phyloP scores from a whole-genome alignment of 768 basidiomycete species.

The Serendipita indica region DNA sequence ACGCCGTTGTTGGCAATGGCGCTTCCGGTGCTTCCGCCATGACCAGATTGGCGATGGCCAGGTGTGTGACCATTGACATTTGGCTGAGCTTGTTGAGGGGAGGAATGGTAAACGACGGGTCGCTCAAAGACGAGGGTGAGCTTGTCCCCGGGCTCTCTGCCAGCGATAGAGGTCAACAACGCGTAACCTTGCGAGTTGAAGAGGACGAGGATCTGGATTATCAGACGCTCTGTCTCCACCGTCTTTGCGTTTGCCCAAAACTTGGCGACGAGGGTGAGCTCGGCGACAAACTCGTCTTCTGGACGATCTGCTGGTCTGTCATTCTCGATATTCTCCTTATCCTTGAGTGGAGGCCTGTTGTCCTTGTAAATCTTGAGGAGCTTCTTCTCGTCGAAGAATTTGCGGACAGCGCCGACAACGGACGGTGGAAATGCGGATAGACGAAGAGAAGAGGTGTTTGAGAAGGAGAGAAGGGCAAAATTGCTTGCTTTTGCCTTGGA shows the following conservation, averaged over 20 bases:
- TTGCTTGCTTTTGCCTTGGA: constrained; percentile 22
- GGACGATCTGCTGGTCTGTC: constrained; percentile 14
- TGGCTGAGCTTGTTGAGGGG: constrained; percentile 22
- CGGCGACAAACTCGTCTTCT: constrained; percentile 35
- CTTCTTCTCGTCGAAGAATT: constrained; percentile 38
- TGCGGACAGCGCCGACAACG: constrained; percentile 39
- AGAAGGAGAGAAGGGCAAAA: constrained; percentile 57
- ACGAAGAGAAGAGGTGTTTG: constrained; percentile 45
- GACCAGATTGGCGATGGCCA: neutral
- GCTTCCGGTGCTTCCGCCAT: neutral
- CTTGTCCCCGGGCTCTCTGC: constrained; percentile 59
- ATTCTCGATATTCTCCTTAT: constrained; percentile 1
- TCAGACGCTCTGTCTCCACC: constrained; percentile 47
- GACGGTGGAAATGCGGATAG: constrained; percentile 52
- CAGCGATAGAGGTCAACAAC: constrained; percentile 56
- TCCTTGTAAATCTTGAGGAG: neutral
- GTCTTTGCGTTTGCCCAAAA: constrained; percentile 62
- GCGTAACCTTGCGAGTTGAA: constrained; percentile 48
- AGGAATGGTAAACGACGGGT: constrained; percentile 23
- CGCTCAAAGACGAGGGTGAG: constrained; percentile 57
- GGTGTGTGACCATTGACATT: constrained; percentile 17
- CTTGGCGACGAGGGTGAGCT: constrained; percentile 52
- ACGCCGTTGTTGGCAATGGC: constrained; percentile 14
- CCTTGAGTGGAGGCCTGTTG: neutral
- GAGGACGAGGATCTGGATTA: constrained; percentile 49